Evolutionary conservation across 177 flowering plant genomes (phyloP).

Genomic region (Telopea speciosissima): DNA sequence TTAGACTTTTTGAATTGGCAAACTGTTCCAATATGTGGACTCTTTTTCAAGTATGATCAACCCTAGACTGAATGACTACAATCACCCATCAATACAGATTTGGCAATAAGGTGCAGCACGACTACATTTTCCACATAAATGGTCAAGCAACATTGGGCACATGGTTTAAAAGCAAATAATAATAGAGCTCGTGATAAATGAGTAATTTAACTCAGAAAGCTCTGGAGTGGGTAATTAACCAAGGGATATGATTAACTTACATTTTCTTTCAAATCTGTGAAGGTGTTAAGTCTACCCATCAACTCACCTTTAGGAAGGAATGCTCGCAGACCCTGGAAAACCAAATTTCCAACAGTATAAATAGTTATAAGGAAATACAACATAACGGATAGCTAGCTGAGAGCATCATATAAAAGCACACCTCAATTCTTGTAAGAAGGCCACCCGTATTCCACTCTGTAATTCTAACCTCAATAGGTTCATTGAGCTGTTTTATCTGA

Average conservation of each 20-base stretch:
- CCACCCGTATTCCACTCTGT: conserved; percentile 98
- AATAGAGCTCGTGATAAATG: background rate
- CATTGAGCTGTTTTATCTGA: conserved; percentile 85
- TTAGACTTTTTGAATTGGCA: too few species aligned
- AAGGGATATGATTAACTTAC: conserved; percentile 29
- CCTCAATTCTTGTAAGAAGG: conserved; percentile 94
- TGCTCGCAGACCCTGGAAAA: conserved; percentile 80
- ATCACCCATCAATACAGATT: too few species aligned
- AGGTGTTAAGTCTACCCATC: conserved; percentile 57
- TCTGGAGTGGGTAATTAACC: background rate
- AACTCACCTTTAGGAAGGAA: conserved; percentile 92
- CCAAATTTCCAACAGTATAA: conserved; percentile 2
- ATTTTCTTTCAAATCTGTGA: conserved; percentile 75
- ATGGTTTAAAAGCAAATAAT: background rate
- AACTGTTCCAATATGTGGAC: too few species aligned
- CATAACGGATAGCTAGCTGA: conserved; percentile 1
- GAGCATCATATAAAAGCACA: conserved; percentile 15
- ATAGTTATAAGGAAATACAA: background rate
- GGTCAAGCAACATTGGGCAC: background rate
- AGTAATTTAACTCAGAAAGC: background rate
- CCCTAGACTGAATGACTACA: too few species aligned
- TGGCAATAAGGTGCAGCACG: too few species aligned
- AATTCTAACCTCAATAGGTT: conserved; percentile 79
- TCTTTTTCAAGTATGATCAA: too few species aligned
- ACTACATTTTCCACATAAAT: background rate